Base-by-base conservation (phyloP, 129 eudicot genomes). In the Lactuca saligna region DNA sequence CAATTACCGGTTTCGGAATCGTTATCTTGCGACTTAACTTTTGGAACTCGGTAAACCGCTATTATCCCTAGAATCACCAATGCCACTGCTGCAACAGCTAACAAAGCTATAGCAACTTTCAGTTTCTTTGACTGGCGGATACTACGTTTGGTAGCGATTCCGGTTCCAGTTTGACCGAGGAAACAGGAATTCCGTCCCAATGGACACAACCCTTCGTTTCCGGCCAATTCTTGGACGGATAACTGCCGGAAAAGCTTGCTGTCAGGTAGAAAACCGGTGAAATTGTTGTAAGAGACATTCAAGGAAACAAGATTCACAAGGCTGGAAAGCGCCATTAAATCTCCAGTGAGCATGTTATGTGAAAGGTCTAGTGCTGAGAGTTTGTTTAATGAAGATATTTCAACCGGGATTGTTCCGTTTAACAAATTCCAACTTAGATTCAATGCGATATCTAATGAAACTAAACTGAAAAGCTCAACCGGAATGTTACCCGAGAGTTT, bases 211-310 rank as follows among this genome's bases (percentile, higher is more conserved):
- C 91, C 91, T 37, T 64, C 17, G 63, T 91, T 91, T 50, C 99
- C 99, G 0, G 66, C 92, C 54, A 93, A 54, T 55, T 89, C 95
- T 49, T 81, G 54, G 53, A 65, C 71, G 7, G 95, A 75, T 46
- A 93, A 60, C 72, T 86, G 97, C 29, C 85, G 79, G 79, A 93
- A 93, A 17, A 93, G 78, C 85, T 89, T 93, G 79, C 68, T 85
- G 63, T 93, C 90, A 1, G 99, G 99, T 35, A 93, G 86, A 77
- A 76, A 83, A 29, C 99, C 99, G 0, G 92, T 82, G 78, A 93
- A 93, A 63, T 93, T 87, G 78, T 93, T 93, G 79, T 83, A 78
- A 4, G 97, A 93, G n/a, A 93, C 79, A 34, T 93, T 93, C 41
- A 93, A 71, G 0, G 97, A 93, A 3, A 93, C 97, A 6, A 93